These are phyloP conservation scores for Sanghuangporus baumii DNA, from an alignment of 1,284 basidiomycete genomes.

Conservation along the genomic window DNA sequence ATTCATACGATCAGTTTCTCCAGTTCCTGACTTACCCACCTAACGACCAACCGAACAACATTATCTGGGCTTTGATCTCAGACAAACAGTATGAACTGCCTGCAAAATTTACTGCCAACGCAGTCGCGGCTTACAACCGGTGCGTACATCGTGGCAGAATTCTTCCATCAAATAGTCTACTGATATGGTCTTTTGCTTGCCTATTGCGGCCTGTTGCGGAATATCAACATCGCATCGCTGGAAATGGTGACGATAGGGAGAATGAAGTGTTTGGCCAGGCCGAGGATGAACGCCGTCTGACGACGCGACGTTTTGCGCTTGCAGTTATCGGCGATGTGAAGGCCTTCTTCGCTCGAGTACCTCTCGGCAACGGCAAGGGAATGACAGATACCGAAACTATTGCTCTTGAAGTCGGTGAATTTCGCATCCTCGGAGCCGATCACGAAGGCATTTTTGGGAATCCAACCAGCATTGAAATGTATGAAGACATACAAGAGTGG, in stretches of 20 bases:
- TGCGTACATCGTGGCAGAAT: neutral
- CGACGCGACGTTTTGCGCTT: constrained; percentile 7
- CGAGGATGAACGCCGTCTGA: constrained; percentile 6
- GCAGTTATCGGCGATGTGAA: constrained; percentile 2
- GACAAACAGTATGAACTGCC: constrained; percentile 14
- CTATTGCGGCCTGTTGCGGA: neutral
- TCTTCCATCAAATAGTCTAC: neutral
- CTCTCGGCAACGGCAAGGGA: constrained; percentile 1
- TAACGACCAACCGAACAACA: constrained; percentile 10
- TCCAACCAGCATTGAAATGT: constrained; percentile 2
- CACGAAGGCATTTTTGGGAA: constrained; percentile 12
- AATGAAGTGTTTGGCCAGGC: neutral
- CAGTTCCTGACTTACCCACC: constrained; percentile 16
- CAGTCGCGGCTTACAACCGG: constrained; percentile 12
- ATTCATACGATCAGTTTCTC: neutral
- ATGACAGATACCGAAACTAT: constrained; percentile 4
- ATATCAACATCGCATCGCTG: neutral
- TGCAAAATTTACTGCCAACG: constrained; percentile 8
- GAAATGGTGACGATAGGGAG: neutral
- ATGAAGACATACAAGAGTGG: constrained; percentile 15
- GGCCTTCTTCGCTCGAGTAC: constrained; percentile 14
- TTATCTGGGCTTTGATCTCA: constrained; percentile 16
- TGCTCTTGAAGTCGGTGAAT: constrained; percentile 9
- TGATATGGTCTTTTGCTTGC: neutral
- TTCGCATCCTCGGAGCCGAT: constrained; percentile 9